These are phyloP conservation scores for Senecio squalidus DNA, from an alignment of 140 eudicot genomes.

Conservation along the genomic window DNA sequence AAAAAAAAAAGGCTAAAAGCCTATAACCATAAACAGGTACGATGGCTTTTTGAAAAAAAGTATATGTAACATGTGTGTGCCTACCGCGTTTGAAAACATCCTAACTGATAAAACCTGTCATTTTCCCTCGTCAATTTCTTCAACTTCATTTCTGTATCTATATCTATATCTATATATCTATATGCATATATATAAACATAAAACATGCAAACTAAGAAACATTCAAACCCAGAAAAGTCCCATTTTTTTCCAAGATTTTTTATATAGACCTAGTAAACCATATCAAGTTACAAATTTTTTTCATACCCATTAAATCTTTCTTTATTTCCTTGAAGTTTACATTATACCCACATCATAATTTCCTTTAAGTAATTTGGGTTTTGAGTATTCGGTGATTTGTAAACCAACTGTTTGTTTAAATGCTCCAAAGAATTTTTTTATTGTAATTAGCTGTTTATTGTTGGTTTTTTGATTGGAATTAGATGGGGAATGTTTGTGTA, in stretches of 20 bases:
- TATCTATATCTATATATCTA: background rate
- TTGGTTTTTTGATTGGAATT: background rate
- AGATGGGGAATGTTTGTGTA: slow-evolving; percentile 76
- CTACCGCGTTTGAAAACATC: slow-evolving; percentile 26
- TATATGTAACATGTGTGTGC: background rate
- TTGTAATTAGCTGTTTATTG: background rate
- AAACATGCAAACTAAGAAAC: slow-evolving; percentile 15
- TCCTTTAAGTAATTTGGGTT: background rate
- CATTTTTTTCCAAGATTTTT: slow-evolving; percentile 1
- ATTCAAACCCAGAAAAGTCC: slow-evolving; percentile 27
- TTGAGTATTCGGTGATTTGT: background rate
- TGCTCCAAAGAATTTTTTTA: slow-evolving; percentile 2
- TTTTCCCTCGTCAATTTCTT: slow-evolving; percentile 35
- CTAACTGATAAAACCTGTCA: slow-evolving; percentile 24
- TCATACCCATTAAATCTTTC: slow-evolving; percentile 17
- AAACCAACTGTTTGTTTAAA: slow-evolving; percentile 22
- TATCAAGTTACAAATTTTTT: slow-evolving; percentile 2
- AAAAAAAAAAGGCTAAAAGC: background rate
- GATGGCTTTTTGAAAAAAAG: slow-evolving; percentile 3
- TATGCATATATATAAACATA: background rate
- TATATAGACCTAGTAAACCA: slow-evolving; percentile 21
- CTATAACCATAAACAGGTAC: background rate
- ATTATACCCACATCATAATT: slow-evolving; percentile 4
- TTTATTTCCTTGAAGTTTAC: slow-evolving; percentile 7
- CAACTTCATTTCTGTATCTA: background rate